phyloP scores from a whole-genome alignment of 164 flowering plant genomes.

The Chloranthus sessilifolius region DNA sequence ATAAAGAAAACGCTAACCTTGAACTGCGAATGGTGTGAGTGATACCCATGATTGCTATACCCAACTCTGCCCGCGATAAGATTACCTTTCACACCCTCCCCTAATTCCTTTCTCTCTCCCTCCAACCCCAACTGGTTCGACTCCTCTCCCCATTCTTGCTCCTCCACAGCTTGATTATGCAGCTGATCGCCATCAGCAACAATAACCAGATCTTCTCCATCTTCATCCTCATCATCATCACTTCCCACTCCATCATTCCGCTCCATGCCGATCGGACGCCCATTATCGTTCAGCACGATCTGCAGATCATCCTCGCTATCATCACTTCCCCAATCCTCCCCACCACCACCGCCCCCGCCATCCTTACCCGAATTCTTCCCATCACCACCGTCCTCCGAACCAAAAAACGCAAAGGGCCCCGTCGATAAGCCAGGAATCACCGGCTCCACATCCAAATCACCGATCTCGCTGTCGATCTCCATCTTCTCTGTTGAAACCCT shows the following conservation, averaged over 20 bases:
- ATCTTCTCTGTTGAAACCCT: conserved; percentile 19
- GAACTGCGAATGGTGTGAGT: conserved; percentile 92
- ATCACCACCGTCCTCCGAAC: conserved; percentile 1
- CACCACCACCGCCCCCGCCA: conserved; percentile 24
- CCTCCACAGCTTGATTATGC: conserved; percentile 46
- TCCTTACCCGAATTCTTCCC: conserved; percentile 9
- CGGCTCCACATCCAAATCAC: conserved; percentile 28
- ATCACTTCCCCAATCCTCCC: conserved; percentile 77
- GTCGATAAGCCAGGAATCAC: conserved; percentile 59
- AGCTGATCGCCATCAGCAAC: conserved; percentile 44
- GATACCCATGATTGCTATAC: conserved; percentile 64
- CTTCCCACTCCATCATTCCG: conserved; percentile 35
- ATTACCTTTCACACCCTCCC: conserved; percentile 40
- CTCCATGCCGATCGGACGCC: conserved; percentile 35
- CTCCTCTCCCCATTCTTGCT: conserved; percentile 74
- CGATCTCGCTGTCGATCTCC: conserved; percentile 27
- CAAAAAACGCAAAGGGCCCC: conserved; percentile 10
- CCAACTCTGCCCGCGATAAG: conserved; percentile 23
- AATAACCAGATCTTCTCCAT: conserved; percentile 68
- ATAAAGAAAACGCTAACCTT: conserved; percentile 90
- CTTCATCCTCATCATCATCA: conserved; percentile 67
- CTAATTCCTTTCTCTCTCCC: conserved; percentile 56
- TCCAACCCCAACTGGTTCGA: conserved; percentile 41
- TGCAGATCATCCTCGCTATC: conserved; percentile 97
- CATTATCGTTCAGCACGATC: conserved; percentile 77